Conservation (phyloP, 306 rosid species). For the Casuarina equisetifolia region DNA sequence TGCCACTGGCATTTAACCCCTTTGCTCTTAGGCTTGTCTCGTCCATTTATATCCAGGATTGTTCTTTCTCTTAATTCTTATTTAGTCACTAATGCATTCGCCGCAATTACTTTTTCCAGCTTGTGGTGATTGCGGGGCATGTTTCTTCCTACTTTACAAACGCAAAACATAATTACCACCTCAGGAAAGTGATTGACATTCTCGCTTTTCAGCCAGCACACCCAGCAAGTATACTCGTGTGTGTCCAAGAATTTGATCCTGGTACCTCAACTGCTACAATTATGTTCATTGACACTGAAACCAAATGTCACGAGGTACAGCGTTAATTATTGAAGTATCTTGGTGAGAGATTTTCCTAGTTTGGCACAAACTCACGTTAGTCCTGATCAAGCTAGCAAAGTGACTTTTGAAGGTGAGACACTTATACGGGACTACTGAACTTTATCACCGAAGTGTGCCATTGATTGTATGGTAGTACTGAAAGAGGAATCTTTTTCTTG, state of each 20-base stretch:
- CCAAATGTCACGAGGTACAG: not conserved
- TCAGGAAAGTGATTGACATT: not conserved
- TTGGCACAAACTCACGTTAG: not conserved
- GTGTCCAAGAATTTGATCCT: not conserved
- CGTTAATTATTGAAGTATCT: not conserved
- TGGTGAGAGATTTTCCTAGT: not conserved
- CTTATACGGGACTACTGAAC: not conserved
- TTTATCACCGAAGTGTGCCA: too few relatives aligned
- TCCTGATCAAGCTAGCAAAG: not conserved
- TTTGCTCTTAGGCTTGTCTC: too few relatives aligned
- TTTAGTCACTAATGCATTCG: conserved; percentile 13
- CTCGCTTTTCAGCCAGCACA: not conserved
- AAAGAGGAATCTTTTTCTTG: not conserved
- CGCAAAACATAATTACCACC: not conserved
- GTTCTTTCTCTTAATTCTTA: not conserved
- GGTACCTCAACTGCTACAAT: not conserved
- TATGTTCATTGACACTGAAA: not conserved
- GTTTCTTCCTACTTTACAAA: conserved; percentile 27
- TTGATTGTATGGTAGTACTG: too few relatives aligned
- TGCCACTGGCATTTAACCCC: too few relatives aligned
- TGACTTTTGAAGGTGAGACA: not conserved
- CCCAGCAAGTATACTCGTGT: not conserved
- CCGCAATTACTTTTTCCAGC: conserved; percentile 42
- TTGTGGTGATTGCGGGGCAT: conserved; percentile 88
- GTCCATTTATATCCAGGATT: too few relatives aligned